phyloP scores from a whole-genome alignment of 169 alveolate species.

The Cryptosporidium ryanae region DNA sequence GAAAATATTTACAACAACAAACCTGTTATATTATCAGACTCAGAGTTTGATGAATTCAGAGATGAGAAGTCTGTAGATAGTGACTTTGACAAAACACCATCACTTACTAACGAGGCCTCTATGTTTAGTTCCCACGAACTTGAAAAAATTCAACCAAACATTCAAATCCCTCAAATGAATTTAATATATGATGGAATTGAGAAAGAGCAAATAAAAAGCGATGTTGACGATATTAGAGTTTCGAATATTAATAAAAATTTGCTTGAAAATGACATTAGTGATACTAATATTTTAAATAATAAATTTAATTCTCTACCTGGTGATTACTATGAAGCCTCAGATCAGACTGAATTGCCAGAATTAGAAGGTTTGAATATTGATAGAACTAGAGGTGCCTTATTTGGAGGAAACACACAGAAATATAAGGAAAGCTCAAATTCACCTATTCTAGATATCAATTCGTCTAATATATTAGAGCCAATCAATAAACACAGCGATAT shows the following conservation, averaged over 20 bases:
- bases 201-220: background rate
- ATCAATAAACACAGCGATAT: too few species aligned
- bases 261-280: background rate
- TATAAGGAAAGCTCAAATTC: too few species aligned
- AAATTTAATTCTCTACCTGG: too few species aligned
- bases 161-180: background rate
- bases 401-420: too few species aligned
- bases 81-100: slow-evolving; percentile 53
- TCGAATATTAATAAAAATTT: background rate
- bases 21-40: slow-evolving; percentile 27
- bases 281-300: background rate
- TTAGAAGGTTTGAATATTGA: too few species aligned
- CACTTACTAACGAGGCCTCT: slow-evolving; percentile 3
- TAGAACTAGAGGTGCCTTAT: too few species aligned
- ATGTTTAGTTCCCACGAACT: background rate
- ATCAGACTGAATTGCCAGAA: too few species aligned
- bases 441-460: too few species aligned
- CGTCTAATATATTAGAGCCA: too few species aligned
- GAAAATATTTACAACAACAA: background rate
- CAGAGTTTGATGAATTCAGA: slow-evolving; percentile 50
- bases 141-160: background rate
- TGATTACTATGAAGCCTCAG: too few species aligned
- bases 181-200: background rate
- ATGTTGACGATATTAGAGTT: background rate
- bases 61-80: slow-evolving; percentile 45